Percentiles rank a stretch among this genome's conserved stretches.
Evolutionary conservation across 2,329 filamentous ascomycete genomes (phyloP).

Genomic region (Penicillium sumatraense): DNA sequence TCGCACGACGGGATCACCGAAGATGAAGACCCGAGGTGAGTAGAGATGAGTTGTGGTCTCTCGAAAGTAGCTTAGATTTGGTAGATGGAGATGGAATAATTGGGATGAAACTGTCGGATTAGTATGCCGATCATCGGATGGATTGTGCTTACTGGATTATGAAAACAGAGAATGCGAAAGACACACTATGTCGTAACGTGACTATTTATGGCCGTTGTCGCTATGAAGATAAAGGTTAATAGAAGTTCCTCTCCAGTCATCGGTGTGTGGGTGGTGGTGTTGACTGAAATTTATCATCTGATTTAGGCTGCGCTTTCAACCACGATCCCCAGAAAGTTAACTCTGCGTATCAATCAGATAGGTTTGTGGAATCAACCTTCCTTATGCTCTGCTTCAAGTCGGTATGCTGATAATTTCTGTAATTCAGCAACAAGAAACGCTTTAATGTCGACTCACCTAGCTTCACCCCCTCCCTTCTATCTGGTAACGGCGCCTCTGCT

Average conservation of each 20-base stretch:
- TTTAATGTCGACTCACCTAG: constrained; percentile 96
- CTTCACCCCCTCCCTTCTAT: constrained; percentile 72
- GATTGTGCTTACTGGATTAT: constrained; percentile 13
- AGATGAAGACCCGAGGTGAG: constrained; percentile 55
- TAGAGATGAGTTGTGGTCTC: constrained; percentile 13
- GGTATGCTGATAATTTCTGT: not conserved
- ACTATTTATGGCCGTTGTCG: constrained; percentile 92
- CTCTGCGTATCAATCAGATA: constrained; percentile 44
- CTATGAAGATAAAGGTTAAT: constrained; percentile 80
- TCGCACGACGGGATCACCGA: constrained; percentile 51
- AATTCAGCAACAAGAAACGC: constrained; percentile 61
- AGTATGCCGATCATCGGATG: not conserved
- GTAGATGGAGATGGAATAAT: constrained; percentile 1
- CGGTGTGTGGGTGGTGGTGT: not conserved
- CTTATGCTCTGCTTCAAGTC: not conserved
- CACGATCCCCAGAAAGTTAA: constrained; percentile 74
- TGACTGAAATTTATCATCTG: not conserved
- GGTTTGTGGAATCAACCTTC: constrained; percentile 30
- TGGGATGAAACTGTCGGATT: constrained; percentile 11
- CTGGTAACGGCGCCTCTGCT: constrained; percentile 42
- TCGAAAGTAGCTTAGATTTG: not conserved
- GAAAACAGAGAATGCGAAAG: constrained; percentile 72
- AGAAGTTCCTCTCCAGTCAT: not conserved
- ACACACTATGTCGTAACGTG: constrained; percentile 89
- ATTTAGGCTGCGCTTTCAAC: constrained; percentile 78